A percentile compares a stretch with the other conserved stretches of the same genome.
Conservation (phyloP, 257 asterid species). For the Apocynum venetum region DNA sequence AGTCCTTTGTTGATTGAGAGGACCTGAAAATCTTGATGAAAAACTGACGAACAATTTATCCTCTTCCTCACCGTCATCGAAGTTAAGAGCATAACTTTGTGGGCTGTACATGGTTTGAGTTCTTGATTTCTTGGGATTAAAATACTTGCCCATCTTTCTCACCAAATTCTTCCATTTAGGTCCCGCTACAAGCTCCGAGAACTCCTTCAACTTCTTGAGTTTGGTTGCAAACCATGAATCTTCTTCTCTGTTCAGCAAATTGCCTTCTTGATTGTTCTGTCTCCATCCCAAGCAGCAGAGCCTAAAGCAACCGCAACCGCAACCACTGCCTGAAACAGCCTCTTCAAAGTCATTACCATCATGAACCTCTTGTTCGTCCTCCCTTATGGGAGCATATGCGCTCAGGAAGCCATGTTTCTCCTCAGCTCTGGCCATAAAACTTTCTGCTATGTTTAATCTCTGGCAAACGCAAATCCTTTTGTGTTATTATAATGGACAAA, state of each 20-base stretch:
- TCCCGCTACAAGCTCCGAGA: slow-evolving; percentile 32
- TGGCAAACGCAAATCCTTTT: too few relatives aligned
- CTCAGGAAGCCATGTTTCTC: slow-evolving; percentile 5
- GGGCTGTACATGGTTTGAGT: slow-evolving; percentile 54
- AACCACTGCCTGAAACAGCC: not conserved
- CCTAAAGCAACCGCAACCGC: slow-evolving; percentile 1
- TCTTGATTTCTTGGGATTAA: slow-evolving; percentile 21
- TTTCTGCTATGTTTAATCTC: not conserved
- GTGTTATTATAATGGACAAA: too few relatives aligned
- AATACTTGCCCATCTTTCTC: slow-evolving; percentile 28
- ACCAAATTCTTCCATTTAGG: slow-evolving; percentile 38
- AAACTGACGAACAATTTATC: slow-evolving; percentile 34
- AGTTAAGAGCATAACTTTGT: slow-evolving; percentile 64
- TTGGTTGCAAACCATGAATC: slow-evolving; percentile 28
- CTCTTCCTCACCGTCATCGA: slow-evolving; percentile 31
- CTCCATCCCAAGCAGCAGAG: slow-evolving; percentile 31
- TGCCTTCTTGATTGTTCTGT: slow-evolving; percentile 11
- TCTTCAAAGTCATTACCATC: not conserved
- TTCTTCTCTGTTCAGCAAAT: not conserved
- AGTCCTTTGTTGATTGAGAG: slow-evolving; percentile 26
- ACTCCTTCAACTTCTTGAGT: slow-evolving; percentile 27
- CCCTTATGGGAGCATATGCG: slow-evolving; percentile 24
- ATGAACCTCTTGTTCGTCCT: not conserved
- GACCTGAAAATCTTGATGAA: slow-evolving; percentile 51
- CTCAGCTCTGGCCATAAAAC: slow-evolving; percentile 10